These are phyloP conservation scores for Vigna angularis DNA, from an alignment of 306 rosid species.

Conservation along the genomic window DNA sequence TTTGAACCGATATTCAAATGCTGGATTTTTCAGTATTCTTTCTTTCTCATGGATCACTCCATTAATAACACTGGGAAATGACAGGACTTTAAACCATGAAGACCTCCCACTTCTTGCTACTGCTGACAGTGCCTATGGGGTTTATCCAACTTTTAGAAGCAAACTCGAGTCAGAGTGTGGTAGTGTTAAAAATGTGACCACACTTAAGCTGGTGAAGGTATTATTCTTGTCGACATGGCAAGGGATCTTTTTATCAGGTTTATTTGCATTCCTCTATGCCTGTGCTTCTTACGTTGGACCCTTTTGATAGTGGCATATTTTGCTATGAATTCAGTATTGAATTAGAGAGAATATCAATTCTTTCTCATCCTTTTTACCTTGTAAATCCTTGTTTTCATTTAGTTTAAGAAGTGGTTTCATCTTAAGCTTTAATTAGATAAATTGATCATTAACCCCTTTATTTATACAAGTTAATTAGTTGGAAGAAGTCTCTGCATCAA, in stretches of 20 bases:
- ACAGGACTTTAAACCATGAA: slow-evolving; percentile 74
- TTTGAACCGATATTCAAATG: slow-evolving; percentile 60
- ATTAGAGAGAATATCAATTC: too few species aligned
- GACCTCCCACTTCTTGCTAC: slow-evolving; percentile 77
- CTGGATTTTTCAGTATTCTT: slow-evolving; percentile 75
- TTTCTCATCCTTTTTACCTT: too few species aligned
- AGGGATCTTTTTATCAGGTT: slow-evolving; percentile 58
- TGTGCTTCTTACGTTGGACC: slow-evolving; percentile 86
- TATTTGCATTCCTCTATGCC: slow-evolving; percentile 50
- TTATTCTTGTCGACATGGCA: slow-evolving; percentile 65
- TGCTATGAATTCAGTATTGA: too few species aligned
- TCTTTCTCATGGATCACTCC: slow-evolving; percentile 83
- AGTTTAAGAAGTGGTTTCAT: too few species aligned
- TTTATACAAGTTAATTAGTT: too few species aligned
- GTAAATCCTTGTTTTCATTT: too few species aligned
- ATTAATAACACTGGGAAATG: slow-evolving; percentile 65
- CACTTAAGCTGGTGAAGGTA: slow-evolving; percentile 60
- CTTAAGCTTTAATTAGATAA: too few species aligned
- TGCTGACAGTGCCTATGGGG: slow-evolving; percentile 60
- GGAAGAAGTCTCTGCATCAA: too few species aligned
- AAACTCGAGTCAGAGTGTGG: slow-evolving; percentile 64
- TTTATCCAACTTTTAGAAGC: slow-evolving; percentile 57
- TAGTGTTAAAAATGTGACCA: slow-evolving; percentile 50
- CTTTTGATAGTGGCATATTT: too few species aligned
- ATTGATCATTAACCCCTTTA: too few species aligned